Evolutionary conservation across 108 stramenopile genomes (phyloP).

Genomic region (Fragilaria radians): DNA sequence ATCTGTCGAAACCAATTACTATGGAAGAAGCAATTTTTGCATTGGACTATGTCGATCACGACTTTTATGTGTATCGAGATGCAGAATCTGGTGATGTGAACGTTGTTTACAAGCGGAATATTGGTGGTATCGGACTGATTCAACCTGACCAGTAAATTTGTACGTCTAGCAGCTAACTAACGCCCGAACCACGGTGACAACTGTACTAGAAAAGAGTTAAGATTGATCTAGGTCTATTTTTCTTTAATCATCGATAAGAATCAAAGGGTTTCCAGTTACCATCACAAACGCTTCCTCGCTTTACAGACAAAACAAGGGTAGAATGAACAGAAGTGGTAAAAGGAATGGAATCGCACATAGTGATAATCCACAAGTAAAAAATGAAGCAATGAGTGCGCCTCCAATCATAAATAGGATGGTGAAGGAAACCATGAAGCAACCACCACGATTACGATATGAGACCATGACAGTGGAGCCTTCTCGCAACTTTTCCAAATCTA

Average conservation of each 20-base stretch:
- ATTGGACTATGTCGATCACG: slow-evolving; percentile 88
- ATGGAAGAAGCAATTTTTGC: slow-evolving; percentile 85
- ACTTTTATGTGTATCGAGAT: slow-evolving; percentile 86
- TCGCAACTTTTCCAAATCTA: not conserved
- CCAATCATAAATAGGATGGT: slow-evolving; percentile 31
- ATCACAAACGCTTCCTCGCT: no score
- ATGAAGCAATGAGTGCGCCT: slow-evolving; percentile 12
- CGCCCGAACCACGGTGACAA: no score
- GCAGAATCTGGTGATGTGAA: slow-evolving; percentile 69
- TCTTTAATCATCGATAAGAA: no score
- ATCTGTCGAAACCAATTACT: slow-evolving; percentile 68
- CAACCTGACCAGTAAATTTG: slow-evolving; percentile 38
- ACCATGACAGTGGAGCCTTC: slow-evolving; percentile 24
- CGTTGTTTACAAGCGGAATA: slow-evolving; percentile 90
- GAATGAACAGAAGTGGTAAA: slow-evolving; percentile 42
- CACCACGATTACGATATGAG: slow-evolving; percentile 27
- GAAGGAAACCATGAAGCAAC: slow-evolving; percentile 46
- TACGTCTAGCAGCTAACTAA: no score
- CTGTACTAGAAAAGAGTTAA: no score
- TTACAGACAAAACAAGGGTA: slow-evolving; percentile 52
- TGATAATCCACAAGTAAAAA: slow-evolving; percentile 36
- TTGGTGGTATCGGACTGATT: slow-evolving; percentile 79
- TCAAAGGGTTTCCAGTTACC: no score
- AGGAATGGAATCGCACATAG: slow-evolving; percentile 38
- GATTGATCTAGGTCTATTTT: no score